Evolutionary conservation across 352 stramenopile species (phyloP).

Genomic region (Pythium pyrilobum): DNA sequence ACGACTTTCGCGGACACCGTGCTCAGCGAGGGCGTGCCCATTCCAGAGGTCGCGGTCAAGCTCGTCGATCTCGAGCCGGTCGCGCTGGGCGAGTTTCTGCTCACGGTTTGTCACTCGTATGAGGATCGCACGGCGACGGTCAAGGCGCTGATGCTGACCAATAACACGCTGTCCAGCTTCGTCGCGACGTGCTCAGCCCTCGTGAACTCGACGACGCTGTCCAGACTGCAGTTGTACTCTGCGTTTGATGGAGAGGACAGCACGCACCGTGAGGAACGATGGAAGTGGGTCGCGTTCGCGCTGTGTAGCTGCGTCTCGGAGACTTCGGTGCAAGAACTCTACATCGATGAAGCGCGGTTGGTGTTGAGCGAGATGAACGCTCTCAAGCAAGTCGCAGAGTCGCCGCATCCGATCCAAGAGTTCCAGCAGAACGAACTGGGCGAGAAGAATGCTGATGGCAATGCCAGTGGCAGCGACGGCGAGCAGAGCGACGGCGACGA

Average conservation of each 20-base stretch:
- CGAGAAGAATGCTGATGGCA: too few relatives aligned
- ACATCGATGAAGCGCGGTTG: constrained; percentile 3
- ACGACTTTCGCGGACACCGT: background rate
- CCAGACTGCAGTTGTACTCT: background rate
- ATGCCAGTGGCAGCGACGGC: background rate
- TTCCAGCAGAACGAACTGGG: background rate
- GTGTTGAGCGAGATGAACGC: background rate
- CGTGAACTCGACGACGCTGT: background rate
- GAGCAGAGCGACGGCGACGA: too few relatives aligned
- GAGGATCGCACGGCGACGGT: background rate
- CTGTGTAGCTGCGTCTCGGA: constrained; percentile 1
- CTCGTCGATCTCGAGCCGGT: background rate
- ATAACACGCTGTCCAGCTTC: background rate
- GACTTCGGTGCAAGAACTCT: background rate
- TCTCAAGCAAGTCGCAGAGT: background rate
- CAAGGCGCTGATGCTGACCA: constrained; percentile 1
- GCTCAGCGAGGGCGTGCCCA: background rate
- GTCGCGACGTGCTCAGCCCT: background rate
- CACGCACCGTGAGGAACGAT: background rate
- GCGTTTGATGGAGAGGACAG: background rate
- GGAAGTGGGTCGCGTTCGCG: constrained; percentile 8
- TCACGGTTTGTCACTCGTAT: background rate
- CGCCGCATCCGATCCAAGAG: background rate
- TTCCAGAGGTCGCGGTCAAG: constrained; percentile 2
- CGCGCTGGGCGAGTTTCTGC: background rate